Evolutionary conservation across 164 flowering plant species (phyloP), one percentile per base, ranked within the genome.

Genomic region (Chimonanthus praecox): DNA sequence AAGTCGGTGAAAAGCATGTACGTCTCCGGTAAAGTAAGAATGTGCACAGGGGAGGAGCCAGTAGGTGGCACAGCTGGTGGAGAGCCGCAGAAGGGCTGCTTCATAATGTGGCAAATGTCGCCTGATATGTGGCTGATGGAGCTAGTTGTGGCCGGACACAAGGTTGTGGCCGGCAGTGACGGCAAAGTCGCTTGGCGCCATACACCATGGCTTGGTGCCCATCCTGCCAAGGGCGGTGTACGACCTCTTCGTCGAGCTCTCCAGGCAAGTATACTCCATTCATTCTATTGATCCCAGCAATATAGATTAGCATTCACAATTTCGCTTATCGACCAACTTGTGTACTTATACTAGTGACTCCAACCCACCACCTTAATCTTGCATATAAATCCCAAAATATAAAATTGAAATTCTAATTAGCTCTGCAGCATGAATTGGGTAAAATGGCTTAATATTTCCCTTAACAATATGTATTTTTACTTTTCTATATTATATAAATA

Each of bases 111-210:
- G 97, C 88, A 92, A 68, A 90, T 89, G 95, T 72, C 80, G 3
- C 97, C 97, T 6, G 77, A 85, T n/a, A 89, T 81, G 79, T 92
- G 97, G 97, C 82, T 84, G 11, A 76, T 92, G 51, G 97, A 92
- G 86, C 87, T 92, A 10, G 94, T 84, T 33, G 88, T 92, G 2
- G 85, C 79, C 4, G 87, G 88, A 4, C 87, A 85, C 72, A 92
- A 88, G 77, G 86, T 92, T 2, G 81, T 83, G 0, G 94, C 97
- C n/a, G 97, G 95, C 5, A 86, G 97, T 70, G 87, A 92, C 64
- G 97, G 97, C 69, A 83, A 76, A 46, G 84, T 90, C 44, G 95
- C 94, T 49, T 92, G 97, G 97, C 86, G 95, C 11, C 93, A 90
- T 79, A 92, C 95, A 3, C 97, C 95, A 0, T 92, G 97, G 97